A percentile compares a stretch with the other conserved stretches of the same genome.
Evolutionary conservation across 2,329 filamentous ascomycete genomes (phyloP).

Genomic region (Chaetomiaceae sp.): DNA sequence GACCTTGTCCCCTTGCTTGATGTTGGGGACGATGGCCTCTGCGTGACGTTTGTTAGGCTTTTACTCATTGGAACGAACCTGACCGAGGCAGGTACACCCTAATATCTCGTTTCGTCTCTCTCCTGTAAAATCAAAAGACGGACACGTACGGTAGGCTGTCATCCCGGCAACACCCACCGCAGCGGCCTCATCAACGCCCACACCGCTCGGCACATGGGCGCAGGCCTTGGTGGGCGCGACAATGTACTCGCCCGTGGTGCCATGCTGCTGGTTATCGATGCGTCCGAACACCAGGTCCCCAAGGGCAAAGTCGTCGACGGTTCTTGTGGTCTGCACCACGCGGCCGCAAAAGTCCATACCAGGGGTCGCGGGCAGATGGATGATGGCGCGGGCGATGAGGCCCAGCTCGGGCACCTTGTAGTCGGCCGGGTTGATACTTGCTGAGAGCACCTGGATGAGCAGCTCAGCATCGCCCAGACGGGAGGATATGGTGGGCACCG

Average conservation of each 20-base stretch:
- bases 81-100: too few relatives aligned
- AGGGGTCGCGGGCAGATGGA: slow-evolving; percentile 42
- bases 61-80: too few relatives aligned
- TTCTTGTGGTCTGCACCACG: slow-evolving; percentile 34
- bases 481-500: slow-evolving; percentile 36
- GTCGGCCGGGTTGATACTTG: slow-evolving; percentile 58
- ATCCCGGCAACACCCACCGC: slow-evolving; percentile 41
- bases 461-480: slow-evolving; percentile 39
- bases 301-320: slow-evolving; percentile 29
- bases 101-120: too few relatives aligned
- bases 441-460: slow-evolving; percentile 50
- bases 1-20: slow-evolving; percentile 47
- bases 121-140: background rate
- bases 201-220: slow-evolving; percentile 38
- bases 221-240: slow-evolving; percentile 28
- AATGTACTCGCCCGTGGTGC: slow-evolving; percentile 36
- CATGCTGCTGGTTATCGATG: slow-evolving; percentile 29
- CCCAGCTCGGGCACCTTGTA: slow-evolving; percentile 55
- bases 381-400: slow-evolving; percentile 35
- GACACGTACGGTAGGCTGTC: slow-evolving; percentile 38
- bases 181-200: slow-evolving; percentile 39
- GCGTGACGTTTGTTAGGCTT: too few relatives aligned
- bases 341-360: slow-evolving; percentile 47
- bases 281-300: slow-evolving; percentile 45
- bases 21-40: slow-evolving; percentile 41